Conservation (phyloP, 2,329 filamentous ascomycete genomes). For the Curvularia hawaiiensis region DNA sequence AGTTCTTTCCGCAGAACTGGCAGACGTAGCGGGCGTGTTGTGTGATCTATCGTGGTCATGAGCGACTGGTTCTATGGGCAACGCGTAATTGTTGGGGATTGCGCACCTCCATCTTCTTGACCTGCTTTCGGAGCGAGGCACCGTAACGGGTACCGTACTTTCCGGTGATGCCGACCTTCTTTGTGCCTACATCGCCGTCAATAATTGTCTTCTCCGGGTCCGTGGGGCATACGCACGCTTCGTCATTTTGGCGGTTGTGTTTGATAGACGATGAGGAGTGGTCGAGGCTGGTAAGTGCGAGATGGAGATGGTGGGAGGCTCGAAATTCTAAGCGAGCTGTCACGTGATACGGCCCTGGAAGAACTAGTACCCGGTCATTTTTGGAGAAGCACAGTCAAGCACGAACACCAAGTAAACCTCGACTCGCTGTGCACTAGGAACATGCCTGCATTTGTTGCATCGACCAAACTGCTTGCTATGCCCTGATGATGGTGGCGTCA, state of each 20-base stretch:
- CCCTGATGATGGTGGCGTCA: background rate
- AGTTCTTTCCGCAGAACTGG: conserved; percentile 93
- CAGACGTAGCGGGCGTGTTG: conserved; percentile 96
- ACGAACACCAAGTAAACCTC: background rate
- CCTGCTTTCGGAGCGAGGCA: conserved; percentile 98
- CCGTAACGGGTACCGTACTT: conserved; percentile 97
- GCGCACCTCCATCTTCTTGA: conserved; percentile 92
- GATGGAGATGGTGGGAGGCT: conserved; percentile 9
- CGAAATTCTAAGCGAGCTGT: conserved; percentile 14
- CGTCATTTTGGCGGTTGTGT: conserved; percentile 61
- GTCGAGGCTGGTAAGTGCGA: conserved; percentile 21
- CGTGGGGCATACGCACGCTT: conserved; percentile 39
- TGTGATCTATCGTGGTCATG: conserved; percentile 64
- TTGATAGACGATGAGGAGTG: conserved; percentile 25
- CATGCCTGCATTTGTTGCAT: background rate
- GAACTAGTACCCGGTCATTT: conserved; percentile 10
- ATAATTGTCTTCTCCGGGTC: conserved; percentile 15
- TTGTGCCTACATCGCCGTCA: conserved; percentile 37
- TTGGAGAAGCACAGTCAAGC: background rate
- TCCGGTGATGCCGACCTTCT: conserved; percentile 93
- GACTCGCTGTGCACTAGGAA: background rate
- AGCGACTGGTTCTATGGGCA: conserved; percentile 22
- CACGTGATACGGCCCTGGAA: conserved; percentile 13
- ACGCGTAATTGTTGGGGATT: conserved; percentile 14
- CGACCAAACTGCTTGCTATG: background rate